Evolutionary conservation across 2,329 filamentous ascomycete genomes (phyloP).

Genomic region (Cordyceps cateniannulata): DNA sequence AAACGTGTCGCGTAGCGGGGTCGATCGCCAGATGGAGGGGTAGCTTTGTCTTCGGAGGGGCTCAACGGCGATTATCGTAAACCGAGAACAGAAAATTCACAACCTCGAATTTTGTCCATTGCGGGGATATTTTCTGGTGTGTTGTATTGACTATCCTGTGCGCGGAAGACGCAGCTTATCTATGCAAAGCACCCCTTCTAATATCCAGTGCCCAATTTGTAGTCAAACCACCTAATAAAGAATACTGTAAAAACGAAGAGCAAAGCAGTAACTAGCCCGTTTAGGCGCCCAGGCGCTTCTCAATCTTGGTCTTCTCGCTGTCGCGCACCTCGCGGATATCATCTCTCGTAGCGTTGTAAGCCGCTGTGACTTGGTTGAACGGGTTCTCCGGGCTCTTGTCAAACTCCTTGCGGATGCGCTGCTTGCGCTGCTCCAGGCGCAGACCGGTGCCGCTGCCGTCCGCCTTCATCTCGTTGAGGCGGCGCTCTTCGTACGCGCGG

Average conservation of each 20-base stretch:
- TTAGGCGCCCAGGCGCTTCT: constrained; percentile 53
- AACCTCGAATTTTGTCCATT: neutral
- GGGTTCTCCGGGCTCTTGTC: constrained; percentile 93
- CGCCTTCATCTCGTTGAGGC: constrained; percentile 76
- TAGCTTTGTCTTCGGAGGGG: neutral
- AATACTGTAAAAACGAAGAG: neutral
- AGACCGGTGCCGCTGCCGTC: constrained; percentile 69
- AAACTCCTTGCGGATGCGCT: constrained; percentile 84
- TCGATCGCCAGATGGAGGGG: constrained; percentile 4
- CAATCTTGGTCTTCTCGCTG: constrained; percentile 66
- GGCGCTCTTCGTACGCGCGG: constrained; percentile 71
- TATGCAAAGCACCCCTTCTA: neutral
- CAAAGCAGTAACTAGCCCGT: neutral
- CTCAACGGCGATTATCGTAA: constrained; percentile 7
- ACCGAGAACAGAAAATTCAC: neutral
- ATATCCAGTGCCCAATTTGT: neutral
- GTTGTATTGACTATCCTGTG: neutral
- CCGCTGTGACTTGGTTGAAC: constrained; percentile 75
- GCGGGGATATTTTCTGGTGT: neutral
- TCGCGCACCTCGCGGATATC: constrained; percentile 63
- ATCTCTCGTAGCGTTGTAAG: constrained; percentile 72
- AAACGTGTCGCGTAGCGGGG: constrained; percentile 4
- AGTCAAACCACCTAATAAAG: neutral
- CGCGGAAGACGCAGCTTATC: no score
- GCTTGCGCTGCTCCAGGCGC: constrained; percentile 75